Base-by-base conservation (phyloP, 2,329 filamentous ascomycete species). In the Colletotrichum horii region DNA sequence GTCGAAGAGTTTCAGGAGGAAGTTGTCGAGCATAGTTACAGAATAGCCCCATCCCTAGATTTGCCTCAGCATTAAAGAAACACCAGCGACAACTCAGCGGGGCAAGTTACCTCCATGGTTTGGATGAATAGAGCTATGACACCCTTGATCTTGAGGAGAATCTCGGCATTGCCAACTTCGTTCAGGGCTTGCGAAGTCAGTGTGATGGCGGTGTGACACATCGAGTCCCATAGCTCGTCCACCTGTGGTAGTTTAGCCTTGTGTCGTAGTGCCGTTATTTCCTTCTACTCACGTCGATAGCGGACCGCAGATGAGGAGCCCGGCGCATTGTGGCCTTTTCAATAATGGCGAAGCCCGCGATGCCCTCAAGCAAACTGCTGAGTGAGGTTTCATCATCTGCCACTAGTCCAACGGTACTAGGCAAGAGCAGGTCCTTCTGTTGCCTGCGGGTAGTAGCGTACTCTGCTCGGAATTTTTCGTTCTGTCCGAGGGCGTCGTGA, bases 181-280 rank as follows among this genome's bases (percentile, higher is more conserved):
- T 91, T 90, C 6, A 99, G 87, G 0, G 95, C 94, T 79, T 93
- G 95, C 1, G 93, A 93, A 77, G 98, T 97, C 64, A 98, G 88
- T 11, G 90, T 91, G 78, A 98, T 95, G 1, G 95, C 94, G 60
- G 94, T 93, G 81, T 96, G 95, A 82, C 96, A 98, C 95, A 98
- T 97, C 0, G 96, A 98, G 80, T 98, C 96, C 97, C 97, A 99
- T 3, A 99, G 88, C 84, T 98, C 97, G 81, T 99, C 97, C n/a
- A 98, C 93, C 94, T 96, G 76, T 28, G 28, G n/a, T 24, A 36
- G 15, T 32, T 77, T 64, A 76, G 66, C 65, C 38, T 32, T 16
- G 34, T n/a, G 24, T 24, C 6, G 15, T 4, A 52, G 36, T 8
- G 34, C 76, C 77, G 69, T 28, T 26, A n/a, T 56, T 38, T 56